Percentiles rank a stretch among this genome's conserved stretches.
Conservation (phyloP, 1,284 basidiomycete species). For the Takashimella koratensis region DNA sequence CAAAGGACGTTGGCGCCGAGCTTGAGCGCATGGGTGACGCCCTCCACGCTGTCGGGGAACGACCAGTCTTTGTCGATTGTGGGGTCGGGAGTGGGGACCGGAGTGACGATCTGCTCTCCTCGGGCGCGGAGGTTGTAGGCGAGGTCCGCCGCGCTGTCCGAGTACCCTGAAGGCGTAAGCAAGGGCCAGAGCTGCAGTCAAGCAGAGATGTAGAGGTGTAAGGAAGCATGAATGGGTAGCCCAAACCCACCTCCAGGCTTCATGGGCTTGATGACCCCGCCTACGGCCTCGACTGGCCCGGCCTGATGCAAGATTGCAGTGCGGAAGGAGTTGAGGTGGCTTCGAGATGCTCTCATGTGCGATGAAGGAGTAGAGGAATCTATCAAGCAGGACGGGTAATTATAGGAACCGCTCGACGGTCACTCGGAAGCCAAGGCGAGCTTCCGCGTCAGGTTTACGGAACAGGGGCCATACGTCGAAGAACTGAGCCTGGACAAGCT, state of each 20-base stretch:
- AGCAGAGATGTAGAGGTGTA: too few species aligned
- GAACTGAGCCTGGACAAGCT: too few species aligned
- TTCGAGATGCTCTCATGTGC: neutral
- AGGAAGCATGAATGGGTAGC: neutral
- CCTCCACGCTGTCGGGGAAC: slow-evolving; percentile 28
- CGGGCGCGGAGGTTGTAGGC: slow-evolving; percentile 20
- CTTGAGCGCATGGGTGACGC: slow-evolving; percentile 21
- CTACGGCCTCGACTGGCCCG: slow-evolving; percentile 19
- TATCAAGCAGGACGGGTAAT: too few species aligned
- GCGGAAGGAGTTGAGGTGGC: slow-evolving; percentile 4
- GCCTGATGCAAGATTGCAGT: slow-evolving; percentile 22
- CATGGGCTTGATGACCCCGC: slow-evolving; percentile 30
- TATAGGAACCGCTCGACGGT: too few species aligned
- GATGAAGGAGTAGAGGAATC: too few species aligned
- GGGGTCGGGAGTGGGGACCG: slow-evolving; percentile 11
- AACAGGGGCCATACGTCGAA: too few species aligned
- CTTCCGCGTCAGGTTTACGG: too few species aligned
- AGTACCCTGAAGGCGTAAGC: slow-evolving; percentile 26
- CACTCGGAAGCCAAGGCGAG: too few species aligned
- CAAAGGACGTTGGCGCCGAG: slow-evolving; percentile 31
- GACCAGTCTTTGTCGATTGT: slow-evolving; percentile 24
- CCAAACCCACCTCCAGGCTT: slow-evolving; percentile 30
- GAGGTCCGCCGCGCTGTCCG: slow-evolving; percentile 31
- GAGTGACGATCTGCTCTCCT: slow-evolving; percentile 15
- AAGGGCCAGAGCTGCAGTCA: too few species aligned